Conservation (phyloP, 257 asterid genomes). For the Osmanthus fragrans region DNA sequence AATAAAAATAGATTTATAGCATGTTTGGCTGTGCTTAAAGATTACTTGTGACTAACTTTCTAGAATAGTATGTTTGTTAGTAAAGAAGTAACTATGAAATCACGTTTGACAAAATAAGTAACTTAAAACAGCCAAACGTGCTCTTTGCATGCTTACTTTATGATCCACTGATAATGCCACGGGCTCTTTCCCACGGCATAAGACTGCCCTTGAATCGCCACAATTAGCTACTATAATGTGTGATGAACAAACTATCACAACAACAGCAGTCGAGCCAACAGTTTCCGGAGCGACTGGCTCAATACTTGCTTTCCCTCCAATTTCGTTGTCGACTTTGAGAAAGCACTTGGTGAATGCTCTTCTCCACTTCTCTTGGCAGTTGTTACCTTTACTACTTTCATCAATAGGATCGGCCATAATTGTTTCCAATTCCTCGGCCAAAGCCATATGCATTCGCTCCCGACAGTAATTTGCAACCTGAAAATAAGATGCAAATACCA, state of each 20-base stretch:
- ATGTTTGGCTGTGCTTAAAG: neutral
- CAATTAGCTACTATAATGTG: constrained; percentile 89
- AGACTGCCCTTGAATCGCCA: constrained; percentile 98
- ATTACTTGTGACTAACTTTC: neutral
- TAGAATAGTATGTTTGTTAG: neutral
- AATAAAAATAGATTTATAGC: neutral
- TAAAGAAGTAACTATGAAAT: neutral
- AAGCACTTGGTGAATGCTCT: constrained; percentile 67
- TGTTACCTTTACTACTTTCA: constrained; percentile 21
- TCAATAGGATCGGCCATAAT: constrained; percentile 35
- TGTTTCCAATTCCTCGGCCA: constrained; percentile 64
- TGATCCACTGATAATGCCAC: constrained; percentile 80
- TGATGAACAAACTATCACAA: constrained; percentile 84
- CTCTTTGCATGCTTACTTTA: constrained; percentile 48
- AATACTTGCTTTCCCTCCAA: constrained; percentile 49
- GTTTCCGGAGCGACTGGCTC: constrained; percentile 88
- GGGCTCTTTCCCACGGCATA: constrained; percentile 84
- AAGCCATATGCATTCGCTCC: constrained; percentile 69
- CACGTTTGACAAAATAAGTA: neutral
- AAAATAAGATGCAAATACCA: constrained; percentile 13
- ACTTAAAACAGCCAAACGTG: neutral
- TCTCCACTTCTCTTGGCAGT: constrained; percentile 69
- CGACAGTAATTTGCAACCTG: constrained; percentile 93
- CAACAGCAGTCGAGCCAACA: constrained; percentile 94
- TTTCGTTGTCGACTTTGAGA: constrained; percentile 81